Evolutionary conservation across 2,329 filamentous ascomycete species (phyloP).

Genomic region (Botryosphaeria dothidea): DNA sequence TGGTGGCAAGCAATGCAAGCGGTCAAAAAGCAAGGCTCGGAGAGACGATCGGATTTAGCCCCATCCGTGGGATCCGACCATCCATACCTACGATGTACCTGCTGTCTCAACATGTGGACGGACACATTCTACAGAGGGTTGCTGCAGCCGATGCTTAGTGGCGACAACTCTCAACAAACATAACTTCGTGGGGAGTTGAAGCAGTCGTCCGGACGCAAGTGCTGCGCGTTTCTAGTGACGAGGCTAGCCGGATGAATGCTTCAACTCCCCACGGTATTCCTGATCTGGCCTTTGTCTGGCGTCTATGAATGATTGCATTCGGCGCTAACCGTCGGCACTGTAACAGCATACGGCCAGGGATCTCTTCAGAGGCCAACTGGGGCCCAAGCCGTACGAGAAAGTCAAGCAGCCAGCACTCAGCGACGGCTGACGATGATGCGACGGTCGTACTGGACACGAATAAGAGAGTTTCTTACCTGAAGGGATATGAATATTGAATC

Average conservation of each 20-base stretch:
- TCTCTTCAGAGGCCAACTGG: not conserved
- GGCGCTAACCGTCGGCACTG: no score
- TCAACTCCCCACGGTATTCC: no score
- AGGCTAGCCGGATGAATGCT: no score
- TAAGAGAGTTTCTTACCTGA: not conserved
- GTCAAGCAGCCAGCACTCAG: not conserved
- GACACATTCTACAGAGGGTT: not conserved
- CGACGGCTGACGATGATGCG: slow-evolving; percentile 1
- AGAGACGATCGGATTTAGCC: slow-evolving; percentile 1
- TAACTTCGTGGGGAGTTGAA: no score
- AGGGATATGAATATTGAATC: slow-evolving; percentile 15
- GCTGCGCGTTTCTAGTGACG: no score
- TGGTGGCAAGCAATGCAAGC: slow-evolving; percentile 17
- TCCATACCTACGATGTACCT: slow-evolving; percentile 1
- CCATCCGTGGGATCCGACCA: slow-evolving; percentile 10
- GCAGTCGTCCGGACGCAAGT: no score
- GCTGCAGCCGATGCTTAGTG: no score
- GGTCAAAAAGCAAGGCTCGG: slow-evolving; percentile 13
- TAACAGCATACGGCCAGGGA: slow-evolving; percentile 2
- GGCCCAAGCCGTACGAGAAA: not conserved
- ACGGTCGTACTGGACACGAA: slow-evolving; percentile 6
- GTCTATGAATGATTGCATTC: no score
- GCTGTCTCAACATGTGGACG: slow-evolving; percentile 11
- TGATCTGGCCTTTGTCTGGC: no score
- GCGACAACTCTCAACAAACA: no score